Conservation (phyloP, 495 filamentous ascomycete genomes). For the Aspergillus funiculosus region DNA sequence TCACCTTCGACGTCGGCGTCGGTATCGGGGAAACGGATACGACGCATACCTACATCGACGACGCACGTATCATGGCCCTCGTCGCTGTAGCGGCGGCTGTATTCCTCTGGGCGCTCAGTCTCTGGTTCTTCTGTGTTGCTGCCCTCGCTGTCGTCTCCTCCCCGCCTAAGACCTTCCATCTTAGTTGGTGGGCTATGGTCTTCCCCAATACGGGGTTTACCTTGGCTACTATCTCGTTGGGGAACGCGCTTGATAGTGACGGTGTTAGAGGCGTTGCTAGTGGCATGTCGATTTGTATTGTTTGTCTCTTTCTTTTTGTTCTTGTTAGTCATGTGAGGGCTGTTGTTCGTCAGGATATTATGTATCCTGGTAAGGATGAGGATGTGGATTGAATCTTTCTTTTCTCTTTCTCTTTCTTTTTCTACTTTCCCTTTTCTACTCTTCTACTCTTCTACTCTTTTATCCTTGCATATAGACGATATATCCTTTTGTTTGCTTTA, state of each 20-base stretch:
- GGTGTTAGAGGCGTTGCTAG: slow-evolving; percentile 36
- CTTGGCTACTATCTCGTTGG: slow-evolving; percentile 43
- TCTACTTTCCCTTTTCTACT: not conserved
- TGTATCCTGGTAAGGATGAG: slow-evolving; percentile 60
- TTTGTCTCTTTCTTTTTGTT: slow-evolving; percentile 55
- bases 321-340: slow-evolving; percentile 48
- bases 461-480: not conserved
- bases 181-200: slow-evolving; percentile 48
- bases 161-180: slow-evolving; percentile 44
- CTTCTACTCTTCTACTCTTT: not conserved
- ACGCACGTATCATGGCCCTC: slow-evolving; percentile 39
- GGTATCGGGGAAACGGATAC: slow-evolving; percentile 24
- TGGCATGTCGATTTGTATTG: slow-evolving; percentile 45
- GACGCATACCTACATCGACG: slow-evolving; percentile 27
- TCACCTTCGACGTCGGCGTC: too few species aligned
- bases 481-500: not conserved
- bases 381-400: too few species aligned
- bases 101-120: slow-evolving; percentile 62
- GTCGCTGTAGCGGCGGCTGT: slow-evolving; percentile 48
- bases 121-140: slow-evolving; percentile 68
- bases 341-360: slow-evolving; percentile 48
- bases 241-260: slow-evolving; percentile 33
- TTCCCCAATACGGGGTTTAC: slow-evolving; percentile 47
- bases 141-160: slow-evolving; percentile 48
- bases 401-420: too few species aligned